A percentile compares a stretch with the other conserved stretches of the same genome.
Conservation (phyloP, 1,284 basidiomycete species). For the Sutorius eximius region DNA sequence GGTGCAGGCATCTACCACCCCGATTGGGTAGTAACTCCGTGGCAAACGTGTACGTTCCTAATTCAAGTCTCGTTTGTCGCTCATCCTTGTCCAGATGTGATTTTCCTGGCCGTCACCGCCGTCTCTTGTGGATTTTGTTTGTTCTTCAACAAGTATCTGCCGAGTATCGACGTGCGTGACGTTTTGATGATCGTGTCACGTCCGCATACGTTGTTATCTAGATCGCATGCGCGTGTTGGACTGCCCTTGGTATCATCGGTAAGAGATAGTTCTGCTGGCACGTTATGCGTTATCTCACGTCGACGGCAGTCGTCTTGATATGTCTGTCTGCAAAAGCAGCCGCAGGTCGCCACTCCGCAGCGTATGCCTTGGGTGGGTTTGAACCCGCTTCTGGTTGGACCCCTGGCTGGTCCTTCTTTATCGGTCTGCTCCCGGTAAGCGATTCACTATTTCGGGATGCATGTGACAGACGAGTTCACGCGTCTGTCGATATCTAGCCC, state of each 20-base stretch:
- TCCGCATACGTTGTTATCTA: slow-evolving; percentile 17
- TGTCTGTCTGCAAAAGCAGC: slow-evolving; percentile 50
- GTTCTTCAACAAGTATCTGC: slow-evolving; percentile 48
- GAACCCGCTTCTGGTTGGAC: slow-evolving; percentile 55
- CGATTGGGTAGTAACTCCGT: slow-evolving; percentile 47
- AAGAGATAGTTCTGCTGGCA: background rate
- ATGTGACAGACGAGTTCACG: background rate
- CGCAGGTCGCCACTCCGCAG: slow-evolving; percentile 45
- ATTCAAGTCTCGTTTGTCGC: background rate
- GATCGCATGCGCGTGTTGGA: slow-evolving; percentile 55
- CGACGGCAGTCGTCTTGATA: slow-evolving; percentile 44
- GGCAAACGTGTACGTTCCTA: slow-evolving; percentile 48
- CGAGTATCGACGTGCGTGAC: slow-evolving; percentile 48
- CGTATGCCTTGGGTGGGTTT: slow-evolving; percentile 50
- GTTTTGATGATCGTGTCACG: background rate
- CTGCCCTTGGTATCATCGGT: slow-evolving; percentile 52
- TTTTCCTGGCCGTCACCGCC: slow-evolving; percentile 48
- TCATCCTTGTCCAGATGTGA: slow-evolving; percentile 40
- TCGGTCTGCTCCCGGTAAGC: slow-evolving; percentile 52
- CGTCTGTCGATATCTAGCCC: slow-evolving; percentile 27
- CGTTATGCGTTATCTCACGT: slow-evolving; percentile 1
- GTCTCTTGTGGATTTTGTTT: slow-evolving; percentile 46
- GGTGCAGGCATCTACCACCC: slow-evolving; percentile 50
- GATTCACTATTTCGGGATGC: background rate
- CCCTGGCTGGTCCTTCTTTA: slow-evolving; percentile 59